Conservation (phyloP, 345 rosid genomes). For the Anastatica hierochuntica region DNA sequence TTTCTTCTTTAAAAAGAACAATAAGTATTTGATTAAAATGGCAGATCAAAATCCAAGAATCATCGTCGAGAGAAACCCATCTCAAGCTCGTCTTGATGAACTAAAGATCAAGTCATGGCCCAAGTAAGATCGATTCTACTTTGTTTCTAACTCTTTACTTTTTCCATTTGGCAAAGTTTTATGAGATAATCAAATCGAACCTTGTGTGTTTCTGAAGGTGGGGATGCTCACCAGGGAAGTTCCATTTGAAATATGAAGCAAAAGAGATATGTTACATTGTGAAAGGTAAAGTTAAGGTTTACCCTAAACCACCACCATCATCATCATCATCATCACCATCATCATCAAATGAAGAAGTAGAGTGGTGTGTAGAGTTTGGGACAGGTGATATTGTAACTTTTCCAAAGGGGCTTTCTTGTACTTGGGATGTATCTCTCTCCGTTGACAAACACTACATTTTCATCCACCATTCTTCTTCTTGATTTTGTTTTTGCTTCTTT, state of each 20-base stretch:
- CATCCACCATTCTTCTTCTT: slow-evolving; percentile 33
- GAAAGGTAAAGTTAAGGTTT: slow-evolving; percentile 74
- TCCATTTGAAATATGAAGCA: slow-evolving; percentile 73
- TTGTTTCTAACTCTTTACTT: too few species aligned
- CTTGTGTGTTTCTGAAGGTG: slow-evolving; percentile 42
- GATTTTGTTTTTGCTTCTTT: not conserved
- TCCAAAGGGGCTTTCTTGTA: slow-evolving; percentile 81
- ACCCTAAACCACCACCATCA: slow-evolving; percentile 47
- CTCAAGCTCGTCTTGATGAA: slow-evolving; percentile 55
- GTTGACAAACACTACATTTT: slow-evolving; percentile 84
- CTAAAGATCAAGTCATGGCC: slow-evolving; percentile 92
- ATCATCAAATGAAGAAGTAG: not conserved
- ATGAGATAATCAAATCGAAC: too few species aligned
- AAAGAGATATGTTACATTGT: slow-evolving; percentile 78
- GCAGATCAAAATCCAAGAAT: slow-evolving; percentile 40
- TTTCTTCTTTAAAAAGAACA: not conserved
- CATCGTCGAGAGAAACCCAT: slow-evolving; percentile 56
- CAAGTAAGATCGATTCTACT: slow-evolving; percentile 61
- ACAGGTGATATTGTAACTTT: slow-evolving; percentile 86
- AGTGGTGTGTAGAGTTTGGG: slow-evolving; percentile 59
- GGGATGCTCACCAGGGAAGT: slow-evolving; percentile 88
- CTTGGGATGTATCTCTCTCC: slow-evolving; percentile 82
- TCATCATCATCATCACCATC: slow-evolving; percentile 11
- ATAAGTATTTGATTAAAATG: slow-evolving; percentile 14
- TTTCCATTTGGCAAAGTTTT: too few species aligned